Evolutionary conservation across 2,329 filamentous ascomycete species (phyloP).

Genomic region (Talaromyces sp.): DNA sequence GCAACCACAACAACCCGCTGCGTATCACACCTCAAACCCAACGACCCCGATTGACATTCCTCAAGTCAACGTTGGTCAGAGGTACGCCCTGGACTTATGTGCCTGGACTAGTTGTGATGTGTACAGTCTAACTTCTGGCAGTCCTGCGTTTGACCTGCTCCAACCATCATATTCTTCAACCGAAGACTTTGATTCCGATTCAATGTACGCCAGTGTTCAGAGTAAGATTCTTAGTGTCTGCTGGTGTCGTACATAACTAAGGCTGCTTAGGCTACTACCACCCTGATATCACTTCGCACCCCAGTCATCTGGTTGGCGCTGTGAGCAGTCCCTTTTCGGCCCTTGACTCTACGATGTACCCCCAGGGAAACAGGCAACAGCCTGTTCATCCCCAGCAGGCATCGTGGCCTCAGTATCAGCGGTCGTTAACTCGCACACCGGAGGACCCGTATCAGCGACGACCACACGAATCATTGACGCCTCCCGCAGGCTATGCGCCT

Average conservation of each 20-base stretch:
- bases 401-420: conserved; percentile 15
- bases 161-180: not conserved
- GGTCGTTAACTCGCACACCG: conserved; percentile 5
- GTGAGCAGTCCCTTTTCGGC: conserved; percentile 23
- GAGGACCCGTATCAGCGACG: conserved; percentile 10
- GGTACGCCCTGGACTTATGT: too few relatives aligned
- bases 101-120: not conserved
- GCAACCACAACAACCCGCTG: not conserved
- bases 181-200: conserved; percentile 3
- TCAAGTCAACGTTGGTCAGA: not conserved
- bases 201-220: conserved; percentile 13
- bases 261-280: conserved; percentile 3
- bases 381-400: conserved; percentile 18
- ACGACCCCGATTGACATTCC: not conserved
- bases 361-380: conserved; percentile 15
- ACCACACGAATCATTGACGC: conserved; percentile 7
- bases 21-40: not conserved
- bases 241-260: not conserved
- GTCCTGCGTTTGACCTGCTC: not conserved
- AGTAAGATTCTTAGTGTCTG: conserved; percentile 1
- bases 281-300: conserved; percentile 7
- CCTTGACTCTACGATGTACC: conserved; percentile 20
- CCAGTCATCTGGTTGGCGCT: conserved; percentile 21
- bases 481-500: conserved; percentile 4
- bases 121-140: not conserved